Evolutionary conservation across 306 rosid species (phyloP).

Genomic region (Trichosanthes cucumerina): DNA sequence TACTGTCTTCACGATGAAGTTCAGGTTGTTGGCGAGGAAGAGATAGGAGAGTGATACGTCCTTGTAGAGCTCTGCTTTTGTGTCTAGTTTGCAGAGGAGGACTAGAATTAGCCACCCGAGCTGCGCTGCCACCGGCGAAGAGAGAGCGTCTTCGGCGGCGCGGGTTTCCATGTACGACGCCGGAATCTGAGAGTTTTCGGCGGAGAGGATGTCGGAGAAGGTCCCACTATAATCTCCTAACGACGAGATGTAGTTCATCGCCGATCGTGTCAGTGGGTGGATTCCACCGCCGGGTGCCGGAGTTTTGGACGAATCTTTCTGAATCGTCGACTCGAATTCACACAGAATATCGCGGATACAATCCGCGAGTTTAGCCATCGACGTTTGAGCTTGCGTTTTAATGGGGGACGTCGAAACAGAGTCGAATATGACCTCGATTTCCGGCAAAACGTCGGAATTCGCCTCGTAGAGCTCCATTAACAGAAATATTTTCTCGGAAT

Average conservation of each 20-base stretch:
- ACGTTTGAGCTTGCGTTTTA: slow-evolving; percentile 26
- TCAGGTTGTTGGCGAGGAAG: slow-evolving; percentile 40
- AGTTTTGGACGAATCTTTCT: slow-evolving; percentile 26
- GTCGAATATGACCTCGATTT: slow-evolving; percentile 26
- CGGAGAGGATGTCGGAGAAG: slow-evolving; percentile 28
- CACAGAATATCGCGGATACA: slow-evolving; percentile 23
- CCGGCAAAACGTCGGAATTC: slow-evolving; percentile 30
- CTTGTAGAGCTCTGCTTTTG: slow-evolving; percentile 32
- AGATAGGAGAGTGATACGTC: slow-evolving; percentile 38
- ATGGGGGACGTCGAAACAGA: slow-evolving; percentile 24
- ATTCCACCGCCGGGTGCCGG: slow-evolving; percentile 27
- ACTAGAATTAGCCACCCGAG: slow-evolving; percentile 40
- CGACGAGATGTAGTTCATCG: slow-evolving; percentile 27
- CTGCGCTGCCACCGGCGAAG: slow-evolving; percentile 21
- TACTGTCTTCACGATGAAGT: slow-evolving; percentile 34
- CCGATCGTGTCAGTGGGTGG: slow-evolving; percentile 34
- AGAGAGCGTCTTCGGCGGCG: slow-evolving; percentile 9
- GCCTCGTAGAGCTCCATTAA: slow-evolving; percentile 29
- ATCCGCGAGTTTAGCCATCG: slow-evolving; percentile 24
- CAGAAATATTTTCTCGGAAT: slow-evolving; percentile 26
- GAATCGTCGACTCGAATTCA: slow-evolving; percentile 26
- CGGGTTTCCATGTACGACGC: slow-evolving; percentile 16
- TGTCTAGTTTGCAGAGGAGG: slow-evolving; percentile 44
- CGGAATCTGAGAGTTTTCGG: slow-evolving; percentile 11
- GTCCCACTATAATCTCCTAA: slow-evolving; percentile 21